Base-by-base conservation (phyloP, 169 alveolate species). In the Plasmodium yoelii region DNA sequence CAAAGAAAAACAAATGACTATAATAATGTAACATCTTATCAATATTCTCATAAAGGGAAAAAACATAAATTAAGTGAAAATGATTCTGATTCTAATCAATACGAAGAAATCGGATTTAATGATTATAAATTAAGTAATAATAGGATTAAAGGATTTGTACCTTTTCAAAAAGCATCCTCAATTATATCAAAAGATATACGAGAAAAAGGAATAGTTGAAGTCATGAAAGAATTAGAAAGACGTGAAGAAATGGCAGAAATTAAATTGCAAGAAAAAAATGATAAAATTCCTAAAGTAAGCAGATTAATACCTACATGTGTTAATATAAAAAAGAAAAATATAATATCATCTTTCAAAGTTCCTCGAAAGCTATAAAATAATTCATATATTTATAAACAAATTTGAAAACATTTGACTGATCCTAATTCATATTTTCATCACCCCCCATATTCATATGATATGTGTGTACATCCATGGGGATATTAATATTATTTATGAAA, bases 161-260 rank as follows among this genome's bases (percentile, higher is more conserved):
- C 88, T 34, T 77, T 77, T 68, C 88, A 77, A 39, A 77, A 75
- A 26, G 88, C 88, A n/a, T 77, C 88, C n/a, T 77, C 88, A 1
- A 77, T 77, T 8, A 77, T 77, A 28, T 51, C 88, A 5, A 77
- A 77, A 24, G 77, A 77, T 8, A 64, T 77, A 2, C 28, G 88
- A 63, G 75, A 49, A 9, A 77, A 77, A 44, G 88, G 88, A 19
- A 57, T 77, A 18, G 22, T 51, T 28, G 88, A 77, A 77, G 88
- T 77, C 15, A 77, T 77, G 88, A 77, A 77, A 69, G 88, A 77
- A 68, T 51, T 77, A 56, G 88, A 77, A 57, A 77, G 77, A 77
- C 28, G 88, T 13, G 88, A 77, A 34, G 88, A 64, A 46, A 26
- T 63, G 8, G 44, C 51, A 64, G 88, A 64, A 42, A 77, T 63